phyloP scores from a whole-genome alignment of 208 protist genomes.

The Lotmaria passim region DNA sequence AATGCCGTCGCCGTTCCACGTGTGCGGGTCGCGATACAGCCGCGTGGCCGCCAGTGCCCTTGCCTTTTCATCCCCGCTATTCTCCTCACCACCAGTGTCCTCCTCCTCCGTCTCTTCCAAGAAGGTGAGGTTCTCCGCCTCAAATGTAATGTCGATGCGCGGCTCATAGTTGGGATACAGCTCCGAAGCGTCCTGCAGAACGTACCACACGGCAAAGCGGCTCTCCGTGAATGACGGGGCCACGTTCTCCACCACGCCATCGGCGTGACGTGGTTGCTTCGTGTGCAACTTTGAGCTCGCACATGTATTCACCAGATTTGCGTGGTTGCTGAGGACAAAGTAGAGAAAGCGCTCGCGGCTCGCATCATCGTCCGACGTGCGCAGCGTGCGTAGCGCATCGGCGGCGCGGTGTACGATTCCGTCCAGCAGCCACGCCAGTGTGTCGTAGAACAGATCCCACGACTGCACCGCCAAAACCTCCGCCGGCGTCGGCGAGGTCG shows the following conservation, averaged over 20 bases:
- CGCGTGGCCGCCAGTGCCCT: conserved; percentile 19
- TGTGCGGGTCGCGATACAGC: conserved; percentile 37
- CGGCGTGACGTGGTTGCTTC: conserved; percentile 4
- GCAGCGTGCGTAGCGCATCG: conserved; percentile 12
- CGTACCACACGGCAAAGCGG: conserved; percentile 35
- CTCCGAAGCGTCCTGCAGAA: conserved; percentile 30
- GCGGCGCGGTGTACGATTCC: conserved; percentile 19
- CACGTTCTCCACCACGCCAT: not conserved
- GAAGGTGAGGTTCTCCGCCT: conserved; percentile 26
- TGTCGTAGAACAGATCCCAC: conserved; percentile 41
- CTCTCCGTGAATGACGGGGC: conserved; percentile 32
- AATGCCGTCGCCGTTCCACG: conserved; percentile 34
- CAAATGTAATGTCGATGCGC: conserved; percentile 20
- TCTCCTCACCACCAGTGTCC: not conserved
- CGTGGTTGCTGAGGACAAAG: conserved; percentile 38
- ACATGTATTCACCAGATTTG: conserved; percentile 33
- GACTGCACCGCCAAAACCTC: conserved; percentile 35
- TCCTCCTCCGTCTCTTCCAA: conserved; percentile 14
- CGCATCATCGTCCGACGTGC: not conserved
- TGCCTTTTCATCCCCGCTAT: not conserved
- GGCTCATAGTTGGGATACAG: conserved; percentile 37
- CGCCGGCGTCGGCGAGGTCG: conserved; percentile 17
- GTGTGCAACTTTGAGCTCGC: conserved; percentile 23
- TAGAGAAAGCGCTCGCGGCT: conserved; percentile 24
- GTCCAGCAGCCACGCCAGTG: conserved; percentile 34